A percentile compares a stretch with the other conserved stretches of the same genome.
Conservation (phyloP, 2,329 filamentous ascomycete genomes). For the Didymella glomerata region DNA sequence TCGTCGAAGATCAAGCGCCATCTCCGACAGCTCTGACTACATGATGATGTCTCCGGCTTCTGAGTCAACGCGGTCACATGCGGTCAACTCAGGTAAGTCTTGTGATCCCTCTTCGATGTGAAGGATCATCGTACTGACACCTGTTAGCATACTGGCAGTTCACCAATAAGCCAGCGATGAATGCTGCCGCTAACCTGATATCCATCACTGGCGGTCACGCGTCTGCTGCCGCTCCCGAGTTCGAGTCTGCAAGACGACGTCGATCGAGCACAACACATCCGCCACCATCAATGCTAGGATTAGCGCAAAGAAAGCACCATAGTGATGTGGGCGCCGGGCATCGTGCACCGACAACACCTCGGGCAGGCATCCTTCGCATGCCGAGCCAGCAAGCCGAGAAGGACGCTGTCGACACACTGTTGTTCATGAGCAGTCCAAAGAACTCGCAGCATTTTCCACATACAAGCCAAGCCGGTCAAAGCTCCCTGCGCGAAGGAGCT, state of each 20-base stretch:
- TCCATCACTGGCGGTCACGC: conserved; percentile 38
- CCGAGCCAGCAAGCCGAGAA: conserved; percentile 77
- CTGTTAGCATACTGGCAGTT: conserved; percentile 41
- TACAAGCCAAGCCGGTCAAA: conserved; percentile 38
- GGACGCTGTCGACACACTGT: conserved; percentile 79
- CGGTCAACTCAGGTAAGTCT: conserved; percentile 36
- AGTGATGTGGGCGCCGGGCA: conserved; percentile 41
- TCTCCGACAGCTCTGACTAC: conserved; percentile 49
- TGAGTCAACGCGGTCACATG: conserved; percentile 36
- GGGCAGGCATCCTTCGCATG: conserved; percentile 67
- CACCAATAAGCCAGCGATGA: conserved; percentile 37
- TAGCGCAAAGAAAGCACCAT: conserved; percentile 43
- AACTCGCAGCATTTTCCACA: conserved; percentile 61
- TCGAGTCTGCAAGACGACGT: conserved; percentile 46
- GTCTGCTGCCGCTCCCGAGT: conserved; percentile 47
- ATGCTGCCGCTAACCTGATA: conserved; percentile 40
- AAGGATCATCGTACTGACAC: conserved; percentile 3
- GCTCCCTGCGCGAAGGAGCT: conserved; percentile 42
- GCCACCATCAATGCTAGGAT: conserved; percentile 44
- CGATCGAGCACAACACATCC: conserved; percentile 46
- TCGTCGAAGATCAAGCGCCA: conserved; percentile 46
- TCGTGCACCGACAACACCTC: conserved; percentile 43
- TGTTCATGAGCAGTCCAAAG: conserved; percentile 83
- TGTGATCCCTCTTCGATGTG: not conserved
- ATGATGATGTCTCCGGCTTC: conserved; percentile 47